Evolutionary conservation across 2,329 filamentous ascomycete genomes (phyloP), one percentile per base, ranked within the genome.

Genomic region (Acrocalymma vagum): DNA sequence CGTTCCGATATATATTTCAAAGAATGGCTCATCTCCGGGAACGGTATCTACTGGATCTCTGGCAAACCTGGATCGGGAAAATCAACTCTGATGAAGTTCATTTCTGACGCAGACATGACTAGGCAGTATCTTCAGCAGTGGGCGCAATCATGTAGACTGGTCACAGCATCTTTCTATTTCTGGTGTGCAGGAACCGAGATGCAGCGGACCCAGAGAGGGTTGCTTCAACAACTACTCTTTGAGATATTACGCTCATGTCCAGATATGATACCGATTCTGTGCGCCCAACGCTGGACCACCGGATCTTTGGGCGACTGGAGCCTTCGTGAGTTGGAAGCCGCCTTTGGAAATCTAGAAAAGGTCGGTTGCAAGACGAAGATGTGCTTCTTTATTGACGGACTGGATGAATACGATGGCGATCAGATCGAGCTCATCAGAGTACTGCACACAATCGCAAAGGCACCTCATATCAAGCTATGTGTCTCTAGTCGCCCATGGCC

Each of bases 21-120:
- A 9, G 20, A 37, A 6, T 51, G 47, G 47, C 29, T 51, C 10
- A n/a, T 9, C 3, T 25, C 14, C n/a, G 34, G 26, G 6, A 16
- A 24, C 11, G 37, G 32, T 11, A 25, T 48, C 10, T 51, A 34
- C 16, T 75, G 71, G 66, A 65, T 78, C 9, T 65, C 62, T 17
- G 75, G 75, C 1, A 77, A 75, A 31, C 67, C 73, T 2, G 74
- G 75, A 0, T 73, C 72, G 9, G 75, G 75, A 6, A 78, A 78
- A 39, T 77, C 74, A 0, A 77, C 73, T 0, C 42, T 78, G n/a
- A 74, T 78, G 70, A 76, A 74, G 39, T 70, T 70, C 34, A 56
- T 75, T 3, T 62, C 42, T 31, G 51, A 65, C 18, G 52, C 68
- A 16, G n/a, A 47, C 2, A 43, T 44, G 1, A 66, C 69, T 3